Evolutionary conservation across 208 protist species (phyloP).

Genomic region (Acanthamoeba healyi): DNA sequence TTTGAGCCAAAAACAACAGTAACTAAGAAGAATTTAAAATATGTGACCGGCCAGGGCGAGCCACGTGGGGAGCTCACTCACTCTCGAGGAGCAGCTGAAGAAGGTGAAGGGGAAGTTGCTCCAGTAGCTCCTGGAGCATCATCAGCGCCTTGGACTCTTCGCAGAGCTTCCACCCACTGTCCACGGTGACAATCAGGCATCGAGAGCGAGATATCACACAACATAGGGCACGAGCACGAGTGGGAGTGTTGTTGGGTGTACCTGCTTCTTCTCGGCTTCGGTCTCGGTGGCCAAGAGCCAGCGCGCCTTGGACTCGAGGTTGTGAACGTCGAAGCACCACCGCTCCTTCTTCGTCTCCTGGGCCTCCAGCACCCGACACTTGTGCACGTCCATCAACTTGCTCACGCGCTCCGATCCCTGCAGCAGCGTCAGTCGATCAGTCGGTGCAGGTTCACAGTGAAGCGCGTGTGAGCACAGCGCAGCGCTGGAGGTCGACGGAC

Average conservation of each 20-base stretch:
- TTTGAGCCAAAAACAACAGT: too few relatives aligned
- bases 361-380: neutral
- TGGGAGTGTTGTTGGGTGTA: neutral
- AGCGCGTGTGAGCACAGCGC: too few relatives aligned
- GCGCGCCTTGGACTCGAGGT: neutral
- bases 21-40: neutral
- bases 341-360: conserved; percentile 1
- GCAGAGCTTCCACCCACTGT: conserved; percentile 1
- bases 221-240: neutral
- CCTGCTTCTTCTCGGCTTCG: conserved; percentile 3
- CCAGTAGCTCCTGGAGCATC: neutral
- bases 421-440: too few relatives aligned
- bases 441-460: too few relatives aligned
- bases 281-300: neutral
- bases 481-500: neutral
- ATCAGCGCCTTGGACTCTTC: neutral
- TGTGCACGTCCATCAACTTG: conserved; percentile 3
- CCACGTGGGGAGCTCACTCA: too few relatives aligned
- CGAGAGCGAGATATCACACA: neutral
- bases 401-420: conserved; percentile 1
- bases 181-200: neutral
- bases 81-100: too few relatives aligned
- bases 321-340: conserved; percentile 4
- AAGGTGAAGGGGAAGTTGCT: neutral
- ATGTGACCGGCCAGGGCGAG: too few relatives aligned